phyloP scores from a whole-genome alignment of 208 protist genomes.

The Trypanosoma caninum region DNA sequence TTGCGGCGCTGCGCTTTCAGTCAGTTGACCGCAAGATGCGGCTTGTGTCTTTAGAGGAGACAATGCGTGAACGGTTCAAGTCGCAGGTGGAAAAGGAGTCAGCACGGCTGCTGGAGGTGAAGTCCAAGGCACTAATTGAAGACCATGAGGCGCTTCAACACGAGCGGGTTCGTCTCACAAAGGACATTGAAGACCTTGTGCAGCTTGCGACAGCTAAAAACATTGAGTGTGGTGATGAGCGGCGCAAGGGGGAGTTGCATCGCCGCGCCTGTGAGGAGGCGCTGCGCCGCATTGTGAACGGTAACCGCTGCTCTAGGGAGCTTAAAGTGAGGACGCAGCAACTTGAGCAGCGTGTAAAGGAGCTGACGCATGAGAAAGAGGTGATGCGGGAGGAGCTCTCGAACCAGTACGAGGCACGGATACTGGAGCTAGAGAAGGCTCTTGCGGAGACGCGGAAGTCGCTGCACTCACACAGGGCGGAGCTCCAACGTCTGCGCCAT shows the following conservation, averaged over 20 bases:
- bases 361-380: slow-evolving; percentile 31
- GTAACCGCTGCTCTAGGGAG: slow-evolving; percentile 38
- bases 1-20: slow-evolving; percentile 68
- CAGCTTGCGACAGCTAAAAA: slow-evolving; percentile 47
- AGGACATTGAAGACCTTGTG: slow-evolving; percentile 71
- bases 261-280: slow-evolving; percentile 54
- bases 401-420: slow-evolving; percentile 32
- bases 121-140: slow-evolving; percentile 39
- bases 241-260: slow-evolving; percentile 48
- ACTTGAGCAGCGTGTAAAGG: slow-evolving; percentile 49
- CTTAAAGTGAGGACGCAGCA: slow-evolving; percentile 48
- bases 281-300: slow-evolving; percentile 43
- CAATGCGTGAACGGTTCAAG: slow-evolving; percentile 61
- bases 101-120: slow-evolving; percentile 35
- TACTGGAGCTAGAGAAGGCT: slow-evolving; percentile 44
- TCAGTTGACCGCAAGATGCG: slow-evolving; percentile 82
- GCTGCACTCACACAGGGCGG: slow-evolving; percentile 35
- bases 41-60: slow-evolving; percentile 68
- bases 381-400: slow-evolving; percentile 25
- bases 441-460: slow-evolving; percentile 41
- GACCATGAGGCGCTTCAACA: slow-evolving; percentile 43
- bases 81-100: slow-evolving; percentile 49
- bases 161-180: slow-evolving; percentile 44
- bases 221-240: slow-evolving; percentile 37
- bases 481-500: slow-evolving; percentile 53